phyloP scores from a whole-genome alignment of 129 eudicot species.

The Flaveria bidentis region DNA sequence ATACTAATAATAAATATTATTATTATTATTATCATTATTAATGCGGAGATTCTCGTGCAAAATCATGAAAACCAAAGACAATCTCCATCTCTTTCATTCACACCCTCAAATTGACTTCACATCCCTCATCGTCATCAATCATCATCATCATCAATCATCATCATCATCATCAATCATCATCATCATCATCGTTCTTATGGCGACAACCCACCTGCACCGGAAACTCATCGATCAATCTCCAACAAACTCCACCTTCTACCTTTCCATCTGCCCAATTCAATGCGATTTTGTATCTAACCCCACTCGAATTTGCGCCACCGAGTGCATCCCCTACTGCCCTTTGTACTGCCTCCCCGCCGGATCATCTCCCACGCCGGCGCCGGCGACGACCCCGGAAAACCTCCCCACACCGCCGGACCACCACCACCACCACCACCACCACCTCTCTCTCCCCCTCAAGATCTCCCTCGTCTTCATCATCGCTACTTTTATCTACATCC shows the following conservation, averaged over 20 bases:
- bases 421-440: conserved; percentile 20
- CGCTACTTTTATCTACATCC: conserved; percentile 33
- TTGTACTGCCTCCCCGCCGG: conserved; percentile 5
- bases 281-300: conserved; percentile 12
- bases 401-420: not conserved
- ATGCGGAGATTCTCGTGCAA: conserved; percentile 19
- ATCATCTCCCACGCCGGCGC: conserved; percentile 14
- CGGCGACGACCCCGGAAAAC: not conserved
- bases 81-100: conserved; percentile 1
- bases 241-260: not conserved
- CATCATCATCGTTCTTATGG: conserved; percentile 22
- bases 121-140: not conserved
- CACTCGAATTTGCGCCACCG: conserved; percentile 10
- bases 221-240: conserved; percentile 17
- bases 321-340: conserved; percentile 19
- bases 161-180: not conserved
- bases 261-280: not conserved
- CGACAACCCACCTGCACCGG: conserved; percentile 26
- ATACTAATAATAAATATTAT: not conserved
- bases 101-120: not conserved
- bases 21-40: not conserved
- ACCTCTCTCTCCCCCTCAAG: conserved; percentile 8
- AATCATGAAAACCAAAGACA: conserved; percentile 18
- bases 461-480: conserved; percentile 15
- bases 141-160: not conserved